Conservation (phyloP, 139 green algal species). For the Marvania coccoides region DNA sequence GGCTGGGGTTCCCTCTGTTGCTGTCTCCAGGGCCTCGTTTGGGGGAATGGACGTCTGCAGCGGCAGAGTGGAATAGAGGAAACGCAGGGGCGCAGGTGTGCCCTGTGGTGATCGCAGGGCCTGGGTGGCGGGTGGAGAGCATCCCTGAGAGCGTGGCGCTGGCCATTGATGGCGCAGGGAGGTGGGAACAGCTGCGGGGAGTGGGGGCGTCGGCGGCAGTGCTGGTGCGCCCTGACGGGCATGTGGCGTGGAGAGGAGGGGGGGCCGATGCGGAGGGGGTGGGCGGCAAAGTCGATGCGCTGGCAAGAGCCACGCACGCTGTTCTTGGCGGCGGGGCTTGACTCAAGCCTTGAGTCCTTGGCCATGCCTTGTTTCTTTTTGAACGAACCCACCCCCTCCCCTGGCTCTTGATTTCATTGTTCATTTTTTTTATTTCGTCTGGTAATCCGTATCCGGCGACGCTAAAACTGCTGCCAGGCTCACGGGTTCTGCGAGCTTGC, state of each 20-base stretch:
- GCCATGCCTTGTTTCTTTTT: no score
- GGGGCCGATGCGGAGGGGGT: not conserved
- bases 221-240: constrained; percentile 74
- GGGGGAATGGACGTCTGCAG: constrained; percentile 6
- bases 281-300: not conserved
- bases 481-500: no score
- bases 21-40: not conserved
- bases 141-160: not conserved
- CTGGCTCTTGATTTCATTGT: no score
- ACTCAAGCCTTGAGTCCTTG: no score
- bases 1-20: constrained; percentile 8
- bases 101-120: not conserved
- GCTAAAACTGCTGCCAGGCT: no score
- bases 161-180: not conserved
- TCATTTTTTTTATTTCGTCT: no score
- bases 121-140: not conserved
- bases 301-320: no score
- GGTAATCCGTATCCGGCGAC: no score
- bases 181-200: constrained; percentile 9
- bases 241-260: constrained; percentile 55
- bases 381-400: no score
- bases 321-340: no score
- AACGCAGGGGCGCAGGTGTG: constrained; percentile 3
- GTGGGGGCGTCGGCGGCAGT: constrained; percentile 22
- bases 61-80: not conserved